Evolutionary conservation across 306 rosid species (phyloP), one percentile per base, ranked within the genome.

Genomic region (Alnus rubra): DNA sequence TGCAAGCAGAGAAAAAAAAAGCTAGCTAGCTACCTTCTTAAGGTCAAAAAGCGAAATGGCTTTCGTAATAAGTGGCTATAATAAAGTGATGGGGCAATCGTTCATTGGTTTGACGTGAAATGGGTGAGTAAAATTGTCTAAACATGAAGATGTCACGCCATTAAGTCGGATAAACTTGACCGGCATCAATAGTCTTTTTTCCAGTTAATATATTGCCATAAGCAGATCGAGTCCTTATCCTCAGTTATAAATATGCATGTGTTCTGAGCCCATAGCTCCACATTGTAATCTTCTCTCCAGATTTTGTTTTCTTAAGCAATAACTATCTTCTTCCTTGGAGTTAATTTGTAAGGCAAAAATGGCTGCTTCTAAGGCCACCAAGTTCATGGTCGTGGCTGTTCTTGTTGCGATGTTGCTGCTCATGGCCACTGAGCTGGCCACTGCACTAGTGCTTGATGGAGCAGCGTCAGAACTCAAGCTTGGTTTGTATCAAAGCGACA

Each of bases 391-490:
- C 11, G 3, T 67, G 30, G 62, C 80, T 3, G 58, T 68, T 67
- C 31, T 76, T 33, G 39, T 76, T 65, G 64, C 74, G 19, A 33
- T 76, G 10, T 51, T 53, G 52, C 74, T 67, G 55, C 80, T 67
- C 47, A 1, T 77, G 68, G 5, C 68, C 54, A 5, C 74, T 2
- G 53, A 77, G 13, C 52, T 65, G 28, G 33, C 48, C 48, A 70
- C 79, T 30, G 59, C 35, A 15, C 31, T 60, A 23, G 28, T 23
- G 45, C 44, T 75, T 51, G 47, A 59, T 33, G 55, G 14, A 28
- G 49, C 79, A 9, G 19, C 10, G 54, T 50, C 3, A 19, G 64
- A 76, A 19, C 19, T 67, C 60, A 77, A 37, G 45, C 80, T 67
- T 54, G 80, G 67, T 23, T 23, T 23, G 28, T 23, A 23, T 23